Evolutionary conservation across 805 yeast genomes (phyloP), one percentile per base, ranked within the genome.

Genomic region (Kurtzmaniella cleridarum): DNA sequence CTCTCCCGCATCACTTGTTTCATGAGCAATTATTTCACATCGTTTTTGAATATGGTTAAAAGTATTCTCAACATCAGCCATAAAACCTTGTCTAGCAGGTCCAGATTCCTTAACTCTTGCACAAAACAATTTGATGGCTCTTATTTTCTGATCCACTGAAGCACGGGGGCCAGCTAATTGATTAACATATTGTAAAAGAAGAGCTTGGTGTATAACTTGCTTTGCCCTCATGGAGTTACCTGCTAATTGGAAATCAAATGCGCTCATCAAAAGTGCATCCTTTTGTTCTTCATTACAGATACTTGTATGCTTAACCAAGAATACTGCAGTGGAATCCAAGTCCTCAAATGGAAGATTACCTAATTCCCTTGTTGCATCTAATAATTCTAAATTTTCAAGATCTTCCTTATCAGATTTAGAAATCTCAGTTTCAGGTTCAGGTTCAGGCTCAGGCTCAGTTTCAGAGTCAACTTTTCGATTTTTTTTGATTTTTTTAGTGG

Each of bases 201-300:
- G 75, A 1, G 96, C 81, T 52, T 87, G 93, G 57, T 79, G 83
- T 33, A 91, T 81, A n/a, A 79, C 76, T 43, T 78, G 82, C 43
- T 71, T 73, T 8, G 95, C 79, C 5, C 59, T 56, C 5, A 47
- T 44, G 0, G 73, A 53, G 35, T 87, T 73, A 15, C 79, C 83
- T 11, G 73, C 78, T 44, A 91, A 69, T 57, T 88, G 87, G 40
- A 71, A 68, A 52, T 91, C 95, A 59, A 93, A 93, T 0, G 97
- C 95, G 15, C 82, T 81, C 96, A 91, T 90, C 56, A 90, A 70
- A 42, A 93, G 75, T 0, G 95, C 87, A 59, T 93, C 98, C 55
- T 90, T 88, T 57, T 93, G 97, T 44, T 81, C 80, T 47, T 83
- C 88, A 3, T 78, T 78, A 36, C 90, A 78, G 41, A 93, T 85